A percentile compares a stretch with the other conserved stretches of the same genome.
Evolutionary conservation across 164 flowering plant species (phyloP).

Genomic region (Umbilicus rupestris): DNA sequence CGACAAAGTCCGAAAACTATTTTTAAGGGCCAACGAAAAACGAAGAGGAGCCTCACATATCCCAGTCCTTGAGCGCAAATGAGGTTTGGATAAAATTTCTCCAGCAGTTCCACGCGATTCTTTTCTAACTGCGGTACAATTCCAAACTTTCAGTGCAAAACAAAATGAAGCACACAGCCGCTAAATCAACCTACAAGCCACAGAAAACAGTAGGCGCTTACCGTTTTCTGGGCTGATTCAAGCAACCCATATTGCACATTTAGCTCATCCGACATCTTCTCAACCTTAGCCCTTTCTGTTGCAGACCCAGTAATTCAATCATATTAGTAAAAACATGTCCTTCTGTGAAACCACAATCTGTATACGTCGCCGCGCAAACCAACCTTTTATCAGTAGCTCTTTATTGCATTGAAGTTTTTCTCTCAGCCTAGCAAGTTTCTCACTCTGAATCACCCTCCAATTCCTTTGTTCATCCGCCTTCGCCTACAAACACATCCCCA

Average conservation of each 20-base stretch:
- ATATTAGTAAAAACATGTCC: not conserved
- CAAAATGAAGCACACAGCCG: not conserved
- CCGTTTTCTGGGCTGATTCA: conserved; percentile 58
- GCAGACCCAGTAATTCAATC: conserved; percentile 5
- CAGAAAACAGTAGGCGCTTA: conserved; percentile 14
- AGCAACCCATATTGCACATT: conserved; percentile 57
- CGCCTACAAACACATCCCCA: conserved; percentile 33
- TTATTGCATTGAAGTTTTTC: conserved; percentile 54
- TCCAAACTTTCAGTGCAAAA: not conserved
- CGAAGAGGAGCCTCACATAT: conserved; percentile 45
- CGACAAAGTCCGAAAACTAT: not conserved
- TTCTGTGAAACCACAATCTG: not conserved
- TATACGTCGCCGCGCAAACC: not conserved
- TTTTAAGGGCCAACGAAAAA: not conserved
- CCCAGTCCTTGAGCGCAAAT: conserved; percentile 77
- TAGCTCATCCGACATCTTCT: conserved; percentile 51
- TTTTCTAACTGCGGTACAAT: conserved; percentile 53
- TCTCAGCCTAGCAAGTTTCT: conserved; percentile 59
- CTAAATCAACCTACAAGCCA: not conserved
- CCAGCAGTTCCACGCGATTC: conserved; percentile 68
- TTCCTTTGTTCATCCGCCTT: conserved; percentile 75
- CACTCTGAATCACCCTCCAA: conserved; percentile 74
- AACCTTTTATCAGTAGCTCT: conserved; percentile 55
- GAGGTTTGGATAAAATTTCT: conserved; percentile 76
- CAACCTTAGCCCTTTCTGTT: conserved; percentile 66